Evolutionary conservation across 257 asterid species (phyloP).

Genomic region (Nicotiana tomentosiformis): DNA sequence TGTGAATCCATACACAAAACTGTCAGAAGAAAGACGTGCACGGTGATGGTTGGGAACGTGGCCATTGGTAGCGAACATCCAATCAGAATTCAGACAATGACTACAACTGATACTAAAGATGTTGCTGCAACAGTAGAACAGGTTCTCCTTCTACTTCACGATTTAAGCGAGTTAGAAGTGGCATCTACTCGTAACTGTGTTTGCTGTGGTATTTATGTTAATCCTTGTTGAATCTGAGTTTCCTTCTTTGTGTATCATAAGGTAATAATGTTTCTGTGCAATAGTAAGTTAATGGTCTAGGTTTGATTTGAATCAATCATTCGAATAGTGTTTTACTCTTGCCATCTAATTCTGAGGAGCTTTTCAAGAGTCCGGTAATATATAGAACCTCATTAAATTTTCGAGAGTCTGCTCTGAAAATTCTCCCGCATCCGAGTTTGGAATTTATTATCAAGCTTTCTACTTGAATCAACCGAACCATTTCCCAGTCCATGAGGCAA

Average conservation of each 20-base stretch:
- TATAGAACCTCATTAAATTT: background rate
- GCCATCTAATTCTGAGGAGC: background rate
- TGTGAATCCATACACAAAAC: slow-evolving; percentile 91
- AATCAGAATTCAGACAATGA: slow-evolving; percentile 93
- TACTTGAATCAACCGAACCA: background rate
- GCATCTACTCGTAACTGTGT: background rate
- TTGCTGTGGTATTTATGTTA: background rate
- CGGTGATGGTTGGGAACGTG: slow-evolving; percentile 98
- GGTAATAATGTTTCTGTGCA: too few relatives aligned
- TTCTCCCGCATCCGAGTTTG: background rate
- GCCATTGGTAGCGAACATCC: slow-evolving; percentile 98
- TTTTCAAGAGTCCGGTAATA: background rate
- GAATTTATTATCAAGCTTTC: background rate
- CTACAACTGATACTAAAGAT: slow-evolving; percentile 98
- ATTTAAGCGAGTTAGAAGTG: background rate
- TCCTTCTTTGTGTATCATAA: too few relatives aligned
- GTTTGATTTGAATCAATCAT: background rate
- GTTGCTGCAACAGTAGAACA: slow-evolving; percentile 92
- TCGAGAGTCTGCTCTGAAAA: too few relatives aligned
- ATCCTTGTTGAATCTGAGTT: too few relatives aligned
- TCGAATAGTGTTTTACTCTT: background rate
- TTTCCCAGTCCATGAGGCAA: background rate
- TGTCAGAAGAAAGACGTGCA: slow-evolving; percentile 78
- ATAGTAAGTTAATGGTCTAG: background rate
- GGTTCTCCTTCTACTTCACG: slow-evolving; percentile 36